A percentile compares a stretch with the other conserved stretches of the same genome.
phyloP scores from a whole-genome alignment of 1,139 yeast species.

The Sugiyamaella grinbergsii region DNA sequence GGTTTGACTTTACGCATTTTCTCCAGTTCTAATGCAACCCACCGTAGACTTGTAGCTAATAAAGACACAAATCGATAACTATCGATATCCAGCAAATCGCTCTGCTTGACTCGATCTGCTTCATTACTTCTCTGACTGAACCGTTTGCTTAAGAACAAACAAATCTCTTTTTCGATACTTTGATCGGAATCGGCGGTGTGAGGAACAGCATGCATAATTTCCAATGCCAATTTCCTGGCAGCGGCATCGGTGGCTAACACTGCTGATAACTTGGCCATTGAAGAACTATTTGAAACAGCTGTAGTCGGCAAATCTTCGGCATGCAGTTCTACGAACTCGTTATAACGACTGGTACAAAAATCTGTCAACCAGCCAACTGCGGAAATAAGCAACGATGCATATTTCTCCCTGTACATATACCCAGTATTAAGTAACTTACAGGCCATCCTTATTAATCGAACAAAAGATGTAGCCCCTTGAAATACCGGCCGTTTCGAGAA shows the following conservation, averaged over 20 bases:
- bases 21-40: constrained; percentile 33
- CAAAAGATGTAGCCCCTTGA: constrained; percentile 35
- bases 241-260: constrained; percentile 25
- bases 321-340: constrained; percentile 27
- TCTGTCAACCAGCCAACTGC: constrained; percentile 33
- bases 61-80: constrained; percentile 32
- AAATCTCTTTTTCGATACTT: constrained; percentile 26
- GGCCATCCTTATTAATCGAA: constrained; percentile 37
- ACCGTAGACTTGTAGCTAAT: constrained; percentile 34
- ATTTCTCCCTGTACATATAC: constrained; percentile 41
- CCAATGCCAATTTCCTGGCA: constrained; percentile 8
- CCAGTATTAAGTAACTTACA: constrained; percentile 43
- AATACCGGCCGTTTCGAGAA: constrained; percentile 42
- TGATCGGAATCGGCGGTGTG: constrained; percentile 18
- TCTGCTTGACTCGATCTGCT: constrained; percentile 14
- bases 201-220: constrained; percentile 9
- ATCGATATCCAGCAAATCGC: constrained; percentile 33
- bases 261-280: constrained; percentile 22
- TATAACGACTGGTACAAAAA: constrained; percentile 27
- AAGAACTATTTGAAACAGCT: constrained; percentile 3
- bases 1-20: constrained; percentile 30
- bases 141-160: constrained; percentile 25
- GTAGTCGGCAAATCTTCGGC: constrained; percentile 25
- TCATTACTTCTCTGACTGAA: constrained; percentile 22
- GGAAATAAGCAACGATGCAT: constrained; percentile 39